Conservation (phyloP, 176 grass and related monocot genomes). For the Musa beccarii region DNA sequence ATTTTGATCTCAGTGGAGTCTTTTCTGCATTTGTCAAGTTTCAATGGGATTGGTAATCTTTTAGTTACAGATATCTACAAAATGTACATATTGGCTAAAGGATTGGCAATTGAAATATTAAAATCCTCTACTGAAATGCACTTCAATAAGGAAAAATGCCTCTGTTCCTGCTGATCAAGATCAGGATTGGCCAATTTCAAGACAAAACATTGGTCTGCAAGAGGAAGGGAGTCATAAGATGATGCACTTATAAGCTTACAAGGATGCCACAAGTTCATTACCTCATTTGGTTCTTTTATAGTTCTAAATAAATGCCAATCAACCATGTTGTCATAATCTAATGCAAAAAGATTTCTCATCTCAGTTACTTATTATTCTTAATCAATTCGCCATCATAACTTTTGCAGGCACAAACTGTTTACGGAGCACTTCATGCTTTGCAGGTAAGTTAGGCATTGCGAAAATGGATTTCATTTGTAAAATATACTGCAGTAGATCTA, state of each 20-base stretch:
- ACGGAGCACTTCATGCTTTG: slow-evolving; percentile 78
- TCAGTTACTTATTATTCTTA: background rate
- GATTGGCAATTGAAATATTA: no score
- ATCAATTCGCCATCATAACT: background rate
- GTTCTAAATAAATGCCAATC: background rate
- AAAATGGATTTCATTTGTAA: background rate
- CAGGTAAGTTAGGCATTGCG: slow-evolving; percentile 49
- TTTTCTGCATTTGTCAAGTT: no score
- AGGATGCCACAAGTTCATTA: background rate
- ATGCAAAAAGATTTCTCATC: background rate
- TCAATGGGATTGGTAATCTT: no score
- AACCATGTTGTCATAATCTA: background rate
- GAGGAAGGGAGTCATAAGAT: background rate
- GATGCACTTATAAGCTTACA: background rate
- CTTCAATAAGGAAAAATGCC: background rate
- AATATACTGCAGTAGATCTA: background rate
- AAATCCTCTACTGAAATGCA: background rate
- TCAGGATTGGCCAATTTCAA: background rate
- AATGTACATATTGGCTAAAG: no score
- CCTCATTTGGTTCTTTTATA: background rate
- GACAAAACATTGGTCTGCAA: background rate
- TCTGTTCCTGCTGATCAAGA: background rate
- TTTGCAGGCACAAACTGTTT: slow-evolving; percentile 91
- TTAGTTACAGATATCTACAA: no score
- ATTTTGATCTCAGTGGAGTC: no score